A percentile compares a stretch with the other conserved stretches of the same genome.
Conservation (phyloP, 176 grass and related monocot genomes). For the Bonia amplexicaulis region DNA sequence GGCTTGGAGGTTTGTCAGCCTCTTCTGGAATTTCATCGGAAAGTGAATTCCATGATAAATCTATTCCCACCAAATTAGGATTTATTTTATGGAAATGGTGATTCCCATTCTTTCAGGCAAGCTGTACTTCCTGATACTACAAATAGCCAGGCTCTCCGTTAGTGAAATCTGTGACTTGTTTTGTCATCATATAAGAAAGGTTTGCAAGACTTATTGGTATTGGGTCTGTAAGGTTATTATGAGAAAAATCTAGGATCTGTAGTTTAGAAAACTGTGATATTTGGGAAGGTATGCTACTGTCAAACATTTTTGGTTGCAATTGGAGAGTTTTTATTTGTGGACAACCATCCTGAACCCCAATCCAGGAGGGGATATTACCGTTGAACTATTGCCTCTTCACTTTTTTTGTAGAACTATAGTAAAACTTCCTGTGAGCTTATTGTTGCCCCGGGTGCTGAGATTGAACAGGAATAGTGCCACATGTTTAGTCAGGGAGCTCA, state of each 20-base stretch:
- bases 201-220: not conserved
- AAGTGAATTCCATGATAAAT: not conserved
- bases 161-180: not conserved
- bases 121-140: not conserved
- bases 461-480: not conserved
- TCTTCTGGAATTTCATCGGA: not conserved
- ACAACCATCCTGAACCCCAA: not conserved
- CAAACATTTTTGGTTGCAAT: not conserved
- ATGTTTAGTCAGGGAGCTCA: not conserved
- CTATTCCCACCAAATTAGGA: not conserved
- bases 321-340: not conserved
- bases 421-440: not conserved
- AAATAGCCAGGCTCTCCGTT: not conserved
- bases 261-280: not conserved
- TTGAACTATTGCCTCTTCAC: not conserved
- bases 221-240: not conserved
- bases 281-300: not conserved
- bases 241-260: not conserved
- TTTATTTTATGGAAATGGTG: not conserved
- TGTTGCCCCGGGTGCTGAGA: not conserved
- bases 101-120: not conserved
- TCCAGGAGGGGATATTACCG: not conserved
- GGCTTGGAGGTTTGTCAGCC: not conserved
- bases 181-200: not conserved
- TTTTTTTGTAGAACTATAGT: not conserved